Evolutionary conservation across 306 rosid species (phyloP), one percentile per base, ranked within the genome.

Genomic region (Quercus wislizeni): DNA sequence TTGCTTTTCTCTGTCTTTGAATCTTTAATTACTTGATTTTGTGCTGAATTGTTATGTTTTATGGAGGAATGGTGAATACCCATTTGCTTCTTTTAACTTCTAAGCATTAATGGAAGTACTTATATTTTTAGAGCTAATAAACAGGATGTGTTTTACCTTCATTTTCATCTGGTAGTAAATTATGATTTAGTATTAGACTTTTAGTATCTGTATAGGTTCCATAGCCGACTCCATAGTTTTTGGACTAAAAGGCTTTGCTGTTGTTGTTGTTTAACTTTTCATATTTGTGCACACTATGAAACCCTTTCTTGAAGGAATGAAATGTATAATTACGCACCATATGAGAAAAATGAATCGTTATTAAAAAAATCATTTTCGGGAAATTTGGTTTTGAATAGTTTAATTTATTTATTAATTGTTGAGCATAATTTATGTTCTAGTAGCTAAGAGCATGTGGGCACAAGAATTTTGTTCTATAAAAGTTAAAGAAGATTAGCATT

Each of bases 391-490:
- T 23, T 54, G 83, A 72, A 35, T 80, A 71, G 70, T 74, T 78
- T 76, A 75, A 67, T 71, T 63, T 7, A 88, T 65, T 74, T 78
- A 71, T 61, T 79, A 76, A 65, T 21, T 78, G 76, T 76, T 76
- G 79, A 35, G 17, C 17, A 33, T 68, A 67, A 35, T 35, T 67
- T 6, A 35, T 67, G 27, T 19, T 18, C 28, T 17, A 67, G 70
- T 31, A 64, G 46, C 70, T 64, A 35, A 30, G 68, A 54, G 80
- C 80, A 56, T 38, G 41, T 41, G 76, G 62, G 73, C 63, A 74
- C 79, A 75, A 80, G 79, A 77, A 80, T 81, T 84, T 73, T 41
- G 85, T 79, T 76, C 67, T 73, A 76, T 41, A 78, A 76, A 67
- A 21, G 85, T 85, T 73, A 81, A 85, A 87, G 85, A 67, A 67